These are phyloP conservation scores for Hansenula lynferdii DNA, from an alignment of 1,139 yeast species.

Conservation along the genomic window DNA sequence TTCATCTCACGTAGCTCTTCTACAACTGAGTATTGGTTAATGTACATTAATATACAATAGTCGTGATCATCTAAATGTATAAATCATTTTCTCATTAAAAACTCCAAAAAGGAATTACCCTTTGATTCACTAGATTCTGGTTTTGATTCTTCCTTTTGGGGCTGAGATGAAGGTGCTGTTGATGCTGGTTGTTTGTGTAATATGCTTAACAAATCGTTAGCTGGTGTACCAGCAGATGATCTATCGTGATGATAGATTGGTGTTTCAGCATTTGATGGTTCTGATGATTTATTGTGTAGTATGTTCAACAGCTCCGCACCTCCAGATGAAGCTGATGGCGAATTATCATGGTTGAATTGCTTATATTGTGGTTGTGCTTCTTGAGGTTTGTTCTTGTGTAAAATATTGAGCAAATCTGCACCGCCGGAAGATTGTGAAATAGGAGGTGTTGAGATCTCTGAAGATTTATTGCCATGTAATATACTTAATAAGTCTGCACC, in stretches of 20 bases:
- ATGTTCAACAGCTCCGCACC: constrained; percentile 1
- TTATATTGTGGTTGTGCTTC: constrained; percentile 3
- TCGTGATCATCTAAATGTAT: not conserved
- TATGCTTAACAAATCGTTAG: constrained; percentile 16
- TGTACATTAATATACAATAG: not conserved
- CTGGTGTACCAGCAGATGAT: constrained; percentile 10
- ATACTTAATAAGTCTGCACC: not conserved
- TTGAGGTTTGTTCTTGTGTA: constrained; percentile 1
- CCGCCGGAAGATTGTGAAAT: not conserved
- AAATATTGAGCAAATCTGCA: not conserved
- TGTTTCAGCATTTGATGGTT: not conserved
- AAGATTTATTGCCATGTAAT: constrained; percentile 2
- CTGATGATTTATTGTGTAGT: not conserved
- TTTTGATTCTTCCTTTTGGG: not conserved
- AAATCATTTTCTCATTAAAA: constrained; percentile 2
- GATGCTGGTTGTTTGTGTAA: constrained; percentile 10
- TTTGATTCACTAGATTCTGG: not conserved
- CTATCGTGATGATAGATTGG: constrained; percentile 4
- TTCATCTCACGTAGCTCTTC: no score
- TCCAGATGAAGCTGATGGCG: constrained; percentile 1
- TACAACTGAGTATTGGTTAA: not conserved
- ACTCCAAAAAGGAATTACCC: not conserved
- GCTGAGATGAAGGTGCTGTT: not conserved
- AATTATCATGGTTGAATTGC: no score
- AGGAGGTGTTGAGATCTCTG: constrained; percentile 1